Conservation (phyloP, 2,329 filamentous ascomycete genomes). For the Cladosporium phlei region DNA sequence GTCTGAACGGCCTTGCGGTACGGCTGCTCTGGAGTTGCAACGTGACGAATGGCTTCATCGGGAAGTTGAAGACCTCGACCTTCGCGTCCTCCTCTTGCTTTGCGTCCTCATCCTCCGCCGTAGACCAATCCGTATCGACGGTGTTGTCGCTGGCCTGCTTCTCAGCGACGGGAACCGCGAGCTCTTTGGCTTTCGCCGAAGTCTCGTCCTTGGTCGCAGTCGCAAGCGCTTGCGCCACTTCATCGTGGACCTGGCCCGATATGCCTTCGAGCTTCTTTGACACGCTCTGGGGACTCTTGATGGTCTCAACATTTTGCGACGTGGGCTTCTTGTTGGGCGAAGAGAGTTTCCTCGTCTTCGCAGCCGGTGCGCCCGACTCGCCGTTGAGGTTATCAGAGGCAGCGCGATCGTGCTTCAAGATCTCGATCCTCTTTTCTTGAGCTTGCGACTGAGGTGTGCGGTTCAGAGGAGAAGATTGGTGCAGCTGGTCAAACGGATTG, state of each 20-base stretch:
- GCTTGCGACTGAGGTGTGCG: constrained; percentile 45
- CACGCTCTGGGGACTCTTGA: constrained; percentile 55
- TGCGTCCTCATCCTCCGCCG: constrained; percentile 67
- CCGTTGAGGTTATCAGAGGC: constrained; percentile 30
- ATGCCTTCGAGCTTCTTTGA: constrained; percentile 64
- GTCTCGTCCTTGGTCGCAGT: constrained; percentile 35
- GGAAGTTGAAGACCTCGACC: constrained; percentile 80
- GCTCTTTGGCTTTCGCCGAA: constrained; percentile 39
- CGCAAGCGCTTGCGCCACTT: constrained; percentile 63
- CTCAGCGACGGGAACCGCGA: constrained; percentile 18
- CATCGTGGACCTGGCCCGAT: constrained; percentile 54
- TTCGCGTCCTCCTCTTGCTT: constrained; percentile 66
- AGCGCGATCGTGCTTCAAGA: constrained; percentile 42
- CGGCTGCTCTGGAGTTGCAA: constrained; percentile 59
- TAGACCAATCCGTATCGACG: constrained; percentile 68
- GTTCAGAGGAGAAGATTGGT: constrained; percentile 61
- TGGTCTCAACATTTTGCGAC: constrained; percentile 15
- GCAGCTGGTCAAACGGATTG: constrained; percentile 67
- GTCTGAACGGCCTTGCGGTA: constrained; percentile 9
- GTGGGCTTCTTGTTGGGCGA: constrained; percentile 16
- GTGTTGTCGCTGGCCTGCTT: constrained; percentile 57
- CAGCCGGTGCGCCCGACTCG: constrained; percentile 25
- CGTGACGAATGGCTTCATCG: constrained; percentile 92
- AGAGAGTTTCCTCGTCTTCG: constrained; percentile 35
- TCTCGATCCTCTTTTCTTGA: constrained; percentile 38